Evolutionary conservation across 2,329 filamentous ascomycete species (phyloP).

Genomic region (Eurotiales sp.): DNA sequence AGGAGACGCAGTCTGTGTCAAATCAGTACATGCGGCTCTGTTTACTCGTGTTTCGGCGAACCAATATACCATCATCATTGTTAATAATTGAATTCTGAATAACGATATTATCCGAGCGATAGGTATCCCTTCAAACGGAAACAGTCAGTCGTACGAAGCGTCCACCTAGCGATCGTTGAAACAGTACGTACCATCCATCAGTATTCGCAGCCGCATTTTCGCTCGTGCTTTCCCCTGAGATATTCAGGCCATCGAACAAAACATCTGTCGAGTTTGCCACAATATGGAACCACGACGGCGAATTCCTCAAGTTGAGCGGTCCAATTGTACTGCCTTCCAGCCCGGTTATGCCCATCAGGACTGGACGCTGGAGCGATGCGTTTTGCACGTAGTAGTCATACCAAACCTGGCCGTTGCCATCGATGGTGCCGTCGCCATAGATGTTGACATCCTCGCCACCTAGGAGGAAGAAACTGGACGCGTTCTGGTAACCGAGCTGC

Average conservation of each 20-base stretch:
- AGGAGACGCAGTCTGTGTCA: slow-evolving; percentile 63
- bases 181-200: slow-evolving; percentile 47
- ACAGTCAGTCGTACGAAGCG: no score
- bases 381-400: slow-evolving; percentile 60
- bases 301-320: slow-evolving; percentile 59
- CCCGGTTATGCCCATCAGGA: slow-evolving; percentile 56
- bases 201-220: slow-evolving; percentile 61
- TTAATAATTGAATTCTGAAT: slow-evolving; percentile 64
- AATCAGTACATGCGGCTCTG: background rate
- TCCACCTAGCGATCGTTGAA: background rate
- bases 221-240: slow-evolving; percentile 54
- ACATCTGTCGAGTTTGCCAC: slow-evolving; percentile 64
- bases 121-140: slow-evolving; percentile 28
- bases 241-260: slow-evolving; percentile 60
- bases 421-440: slow-evolving; percentile 61
- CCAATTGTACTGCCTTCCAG: slow-evolving; percentile 57
- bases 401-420: slow-evolving; percentile 64
- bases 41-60: background rate
- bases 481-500: slow-evolving; percentile 63
- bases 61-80: slow-evolving; percentile 56
- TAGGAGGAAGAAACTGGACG: slow-evolving; percentile 63
- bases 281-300: slow-evolving; percentile 61
- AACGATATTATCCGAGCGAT: slow-evolving; percentile 58
- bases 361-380: slow-evolving; percentile 56
- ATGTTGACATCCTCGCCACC: slow-evolving; percentile 65